phyloP scores from a whole-genome alignment of 2,329 filamentous ascomycete species.

The Didymella lethalis region DNA sequence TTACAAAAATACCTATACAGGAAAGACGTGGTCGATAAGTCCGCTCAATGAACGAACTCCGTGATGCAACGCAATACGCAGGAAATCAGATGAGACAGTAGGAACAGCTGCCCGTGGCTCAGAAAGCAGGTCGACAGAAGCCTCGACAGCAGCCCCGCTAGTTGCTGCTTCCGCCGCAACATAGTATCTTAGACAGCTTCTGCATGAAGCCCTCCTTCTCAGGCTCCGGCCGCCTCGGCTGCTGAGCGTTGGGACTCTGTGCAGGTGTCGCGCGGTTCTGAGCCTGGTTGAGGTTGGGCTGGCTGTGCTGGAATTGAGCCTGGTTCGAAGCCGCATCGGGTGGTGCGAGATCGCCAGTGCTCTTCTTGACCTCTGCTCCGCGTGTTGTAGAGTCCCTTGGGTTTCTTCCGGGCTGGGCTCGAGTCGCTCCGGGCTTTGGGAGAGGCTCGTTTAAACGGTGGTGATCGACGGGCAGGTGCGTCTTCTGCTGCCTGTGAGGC shows the following conservation, averaged over 20 bases:
- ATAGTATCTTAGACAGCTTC: constrained; percentile 91
- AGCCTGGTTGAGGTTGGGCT: constrained; percentile 73
- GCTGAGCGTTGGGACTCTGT: constrained; percentile 56
- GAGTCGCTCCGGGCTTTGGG: constrained; percentile 68
- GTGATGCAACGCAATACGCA: constrained; percentile 44
- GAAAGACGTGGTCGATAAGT: constrained; percentile 41
- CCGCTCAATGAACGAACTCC: constrained; percentile 48
- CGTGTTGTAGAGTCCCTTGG: constrained; percentile 43
- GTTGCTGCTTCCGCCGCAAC: constrained; percentile 67
- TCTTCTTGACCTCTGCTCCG: constrained; percentile 57
- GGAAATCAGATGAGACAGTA: constrained; percentile 25
- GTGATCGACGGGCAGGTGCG: constrained; percentile 54
- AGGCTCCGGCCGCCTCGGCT: constrained; percentile 67
- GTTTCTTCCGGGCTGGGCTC: constrained; percentile 56
- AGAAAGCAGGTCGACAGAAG: neutral
- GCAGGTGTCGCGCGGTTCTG: constrained; percentile 63
- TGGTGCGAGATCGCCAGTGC: constrained; percentile 79
- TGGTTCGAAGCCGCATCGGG: constrained; percentile 85
- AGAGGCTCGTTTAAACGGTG: constrained; percentile 58
- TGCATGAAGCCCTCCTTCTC: constrained; percentile 78
- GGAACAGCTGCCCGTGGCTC: neutral
- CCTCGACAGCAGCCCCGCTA: constrained; percentile 23
- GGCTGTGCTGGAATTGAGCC: constrained; percentile 96
- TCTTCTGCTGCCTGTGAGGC: constrained; percentile 67
- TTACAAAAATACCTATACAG: constrained; percentile 54